Evolutionary conservation across 1,284 basidiomycete species (phyloP).

Genomic region (Pascua sp.): DNA sequence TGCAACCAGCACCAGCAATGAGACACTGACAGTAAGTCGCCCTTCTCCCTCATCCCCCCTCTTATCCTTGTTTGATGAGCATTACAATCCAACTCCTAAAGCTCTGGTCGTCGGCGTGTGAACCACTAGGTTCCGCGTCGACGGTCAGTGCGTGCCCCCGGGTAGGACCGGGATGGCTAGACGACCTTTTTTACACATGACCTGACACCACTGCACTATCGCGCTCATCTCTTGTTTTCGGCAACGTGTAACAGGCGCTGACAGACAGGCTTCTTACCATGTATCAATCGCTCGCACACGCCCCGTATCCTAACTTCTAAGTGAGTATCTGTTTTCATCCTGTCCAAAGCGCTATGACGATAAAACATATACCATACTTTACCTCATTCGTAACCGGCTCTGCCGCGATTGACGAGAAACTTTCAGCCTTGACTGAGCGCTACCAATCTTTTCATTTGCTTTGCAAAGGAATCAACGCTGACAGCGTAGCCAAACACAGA

Average conservation of each 20-base stretch:
- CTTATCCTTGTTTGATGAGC: constrained; percentile 26
- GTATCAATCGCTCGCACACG: background rate
- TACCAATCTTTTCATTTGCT: constrained; percentile 1
- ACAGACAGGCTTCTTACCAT: constrained; percentile 1
- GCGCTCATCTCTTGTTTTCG: background rate
- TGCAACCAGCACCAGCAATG: too few relatives aligned
- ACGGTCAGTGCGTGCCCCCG: constrained; percentile 25
- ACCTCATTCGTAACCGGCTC: constrained; percentile 44
- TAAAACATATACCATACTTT: constrained; percentile 45
- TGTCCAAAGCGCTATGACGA: constrained; percentile 36
- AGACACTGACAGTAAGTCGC: constrained; percentile 5
- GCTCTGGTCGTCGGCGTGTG: constrained; percentile 7
- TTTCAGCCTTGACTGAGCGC: constrained; percentile 50
- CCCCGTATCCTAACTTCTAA: background rate
- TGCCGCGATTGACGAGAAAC: constrained; percentile 43
- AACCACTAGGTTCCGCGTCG: constrained; percentile 35
- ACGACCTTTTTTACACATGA: constrained; percentile 45
- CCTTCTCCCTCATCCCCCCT: background rate
- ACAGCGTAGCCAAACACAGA: background rate
- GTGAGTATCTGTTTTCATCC: constrained; percentile 20
- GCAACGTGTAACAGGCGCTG: constrained; percentile 5
- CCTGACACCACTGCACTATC: constrained; percentile 24
- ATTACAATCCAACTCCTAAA: constrained; percentile 45
- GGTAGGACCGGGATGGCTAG: constrained; percentile 39
- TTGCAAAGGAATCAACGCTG: too few relatives aligned